Evolutionary conservation across 1,139 yeast species (phyloP).

Genomic region (Yamadazyma friedrichii): DNA sequence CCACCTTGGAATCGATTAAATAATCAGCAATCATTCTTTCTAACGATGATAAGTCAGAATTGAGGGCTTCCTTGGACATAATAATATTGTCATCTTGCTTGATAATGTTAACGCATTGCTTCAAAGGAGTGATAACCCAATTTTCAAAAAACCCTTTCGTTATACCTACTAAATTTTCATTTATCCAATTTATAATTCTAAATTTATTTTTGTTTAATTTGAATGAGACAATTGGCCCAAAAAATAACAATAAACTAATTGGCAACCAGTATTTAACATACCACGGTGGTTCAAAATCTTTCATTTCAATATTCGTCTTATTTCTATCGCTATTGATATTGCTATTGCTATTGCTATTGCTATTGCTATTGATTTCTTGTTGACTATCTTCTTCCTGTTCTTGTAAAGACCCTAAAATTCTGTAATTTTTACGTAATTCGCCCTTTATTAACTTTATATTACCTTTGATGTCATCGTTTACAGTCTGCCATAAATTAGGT

Average conservation of each 20-base stretch:
- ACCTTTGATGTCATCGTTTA: constrained; percentile 22
- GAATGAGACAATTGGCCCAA: constrained; percentile 51
- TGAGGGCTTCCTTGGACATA: constrained; percentile 74
- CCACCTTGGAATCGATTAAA: constrained; percentile 45
- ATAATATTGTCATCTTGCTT: constrained; percentile 77
- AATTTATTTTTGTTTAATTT: constrained; percentile 49
- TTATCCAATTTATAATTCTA: constrained; percentile 55
- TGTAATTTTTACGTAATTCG: constrained; percentile 21
- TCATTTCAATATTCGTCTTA: constrained; percentile 3
- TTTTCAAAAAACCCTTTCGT: constrained; percentile 65
- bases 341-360: no score
- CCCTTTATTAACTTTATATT: constrained; percentile 20
- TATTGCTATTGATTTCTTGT: not conserved
- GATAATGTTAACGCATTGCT: constrained; percentile 71
- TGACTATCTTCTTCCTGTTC: constrained; percentile 3
- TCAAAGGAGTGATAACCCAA: constrained; percentile 82
- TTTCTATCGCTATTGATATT: constrained; percentile 4
- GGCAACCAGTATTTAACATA: constrained; percentile 70
- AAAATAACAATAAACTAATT: constrained; percentile 32
- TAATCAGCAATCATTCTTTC: constrained; percentile 87
- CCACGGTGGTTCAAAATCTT: constrained; percentile 46
- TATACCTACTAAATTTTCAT: constrained; percentile 61
- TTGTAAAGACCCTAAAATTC: constrained; percentile 23
- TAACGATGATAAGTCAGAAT: constrained; percentile 74
- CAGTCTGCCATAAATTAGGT: constrained; percentile 18